These are phyloP conservation scores for Talaromyces wortmannii DNA, from an alignment of 495 filamentous ascomycete species.

Conservation along the genomic window DNA sequence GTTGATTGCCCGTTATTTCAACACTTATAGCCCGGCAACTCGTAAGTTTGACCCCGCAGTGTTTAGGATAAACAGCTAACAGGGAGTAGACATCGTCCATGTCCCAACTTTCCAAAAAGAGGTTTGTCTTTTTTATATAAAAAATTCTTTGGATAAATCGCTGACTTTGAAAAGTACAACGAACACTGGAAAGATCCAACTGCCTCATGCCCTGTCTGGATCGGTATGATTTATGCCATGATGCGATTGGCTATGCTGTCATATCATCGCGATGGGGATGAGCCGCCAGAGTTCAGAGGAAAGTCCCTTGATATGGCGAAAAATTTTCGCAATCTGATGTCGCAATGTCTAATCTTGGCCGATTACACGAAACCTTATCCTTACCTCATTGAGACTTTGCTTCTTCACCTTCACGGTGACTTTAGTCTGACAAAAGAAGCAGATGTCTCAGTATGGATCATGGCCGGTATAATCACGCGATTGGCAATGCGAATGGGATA, in stretches of 20 bases:
- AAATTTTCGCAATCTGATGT: conserved; percentile 72
- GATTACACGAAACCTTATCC: conserved; percentile 85
- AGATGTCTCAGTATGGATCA: conserved; percentile 75
- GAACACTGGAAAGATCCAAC: conserved; percentile 81
- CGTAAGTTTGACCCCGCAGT: conserved; percentile 25
- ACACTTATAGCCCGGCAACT: conserved; percentile 48
- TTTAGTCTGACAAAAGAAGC: conserved; percentile 71
- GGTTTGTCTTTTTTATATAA: conserved; percentile 13
- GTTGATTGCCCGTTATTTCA: conserved; percentile 68
- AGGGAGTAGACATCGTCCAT: conserved; percentile 66
- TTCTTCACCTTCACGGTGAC: conserved; percentile 80
- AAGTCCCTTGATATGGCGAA: conserved; percentile 71
- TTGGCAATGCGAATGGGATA: conserved; percentile 94
- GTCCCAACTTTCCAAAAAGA: conserved; percentile 75
- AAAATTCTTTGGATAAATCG: not conserved
- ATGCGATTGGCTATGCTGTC: conserved; percentile 87
- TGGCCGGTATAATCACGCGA: conserved; percentile 72
- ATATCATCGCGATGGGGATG: conserved; percentile 83
- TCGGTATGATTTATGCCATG: conserved; percentile 82
- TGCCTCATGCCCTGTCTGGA: conserved; percentile 77
- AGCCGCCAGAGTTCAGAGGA: conserved; percentile 72
- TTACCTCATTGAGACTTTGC: conserved; percentile 82
- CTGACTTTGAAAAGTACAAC: conserved; percentile 52
- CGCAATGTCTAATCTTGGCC: conserved; percentile 78
- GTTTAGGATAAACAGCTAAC: conserved; percentile 25